Conservation (phyloP, 1,284 basidiomycete genomes). For the Boletus smithii region DNA sequence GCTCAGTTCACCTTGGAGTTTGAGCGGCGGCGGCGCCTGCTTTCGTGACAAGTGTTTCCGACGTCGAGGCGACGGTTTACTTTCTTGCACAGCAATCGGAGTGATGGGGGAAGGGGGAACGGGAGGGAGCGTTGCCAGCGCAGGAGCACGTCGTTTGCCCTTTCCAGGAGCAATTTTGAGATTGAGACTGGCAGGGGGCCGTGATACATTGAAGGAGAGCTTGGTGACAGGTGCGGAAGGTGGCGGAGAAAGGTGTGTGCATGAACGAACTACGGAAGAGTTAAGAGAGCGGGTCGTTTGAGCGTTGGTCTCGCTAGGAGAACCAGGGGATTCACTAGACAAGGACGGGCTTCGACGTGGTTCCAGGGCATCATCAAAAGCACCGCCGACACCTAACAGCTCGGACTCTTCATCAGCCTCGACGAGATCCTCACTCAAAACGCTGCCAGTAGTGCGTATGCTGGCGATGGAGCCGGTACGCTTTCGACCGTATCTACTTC, state of each 20-base stretch:
- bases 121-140: conserved; percentile 59
- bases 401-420: conserved; percentile 77
- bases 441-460: conserved; percentile 59
- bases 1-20: conserved; percentile 36
- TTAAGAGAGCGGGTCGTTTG: conserved; percentile 15
- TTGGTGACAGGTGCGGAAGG: conserved; percentile 42
- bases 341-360: conserved; percentile 34
- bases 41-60: conserved; percentile 45
- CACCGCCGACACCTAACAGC: conserved; percentile 62
- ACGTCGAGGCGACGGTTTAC: conserved; percentile 23
- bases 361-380: conserved; percentile 52
- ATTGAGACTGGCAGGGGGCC: conserved; percentile 46
- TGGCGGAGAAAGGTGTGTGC: conserved; percentile 15
- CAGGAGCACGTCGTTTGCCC: conserved; percentile 54
- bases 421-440: conserved; percentile 73
- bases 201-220: conserved; percentile 46
- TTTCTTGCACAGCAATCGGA: conserved; percentile 41
- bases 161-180: conserved; percentile 50
- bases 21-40: conserved; percentile 52
- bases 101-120: conserved; percentile 66
- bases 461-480: conserved; percentile 72
- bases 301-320: conserved; percentile 26
- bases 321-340: conserved; percentile 35
- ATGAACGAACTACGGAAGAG: conserved; percentile 4
- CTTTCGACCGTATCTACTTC: conserved; percentile 61